A percentile compares a stretch with the other conserved stretches of the same genome.
phyloP scores from a whole-genome alignment of 257 asterid species.

The Solanum pinnatisectum region DNA sequence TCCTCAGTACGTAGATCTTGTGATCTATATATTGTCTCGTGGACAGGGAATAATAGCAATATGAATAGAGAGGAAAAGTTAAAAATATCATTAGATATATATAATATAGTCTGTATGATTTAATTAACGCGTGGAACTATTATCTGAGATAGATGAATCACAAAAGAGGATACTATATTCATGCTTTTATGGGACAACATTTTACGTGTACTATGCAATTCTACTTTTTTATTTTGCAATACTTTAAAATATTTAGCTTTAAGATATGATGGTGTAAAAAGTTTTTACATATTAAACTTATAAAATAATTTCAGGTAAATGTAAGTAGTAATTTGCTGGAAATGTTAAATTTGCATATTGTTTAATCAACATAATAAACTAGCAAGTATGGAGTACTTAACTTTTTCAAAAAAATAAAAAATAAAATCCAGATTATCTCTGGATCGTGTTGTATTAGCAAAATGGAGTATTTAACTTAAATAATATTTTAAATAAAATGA shows the following conservation, averaged over 20 bases:
- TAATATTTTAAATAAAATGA: neutral
- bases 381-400: neutral
- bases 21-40: neutral
- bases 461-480: neutral
- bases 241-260: neutral
- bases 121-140: neutral
- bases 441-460: neutral
- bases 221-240: neutral
- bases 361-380: neutral
- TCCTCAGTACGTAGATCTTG: neutral
- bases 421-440: no score
- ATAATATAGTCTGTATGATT: neutral
- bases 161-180: neutral
- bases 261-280: neutral
- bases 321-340: neutral
- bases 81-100: neutral
- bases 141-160: neutral
- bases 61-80: neutral
- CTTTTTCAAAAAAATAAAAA: no score
- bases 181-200: neutral
- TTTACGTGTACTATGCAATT: neutral
- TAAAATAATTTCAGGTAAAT: neutral
- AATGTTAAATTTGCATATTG: no score
- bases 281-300: neutral
- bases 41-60: neutral